Evolutionary conservation across 805 yeast species (phyloP).

Genomic region (Monosporozyma yasuniensis): DNA sequence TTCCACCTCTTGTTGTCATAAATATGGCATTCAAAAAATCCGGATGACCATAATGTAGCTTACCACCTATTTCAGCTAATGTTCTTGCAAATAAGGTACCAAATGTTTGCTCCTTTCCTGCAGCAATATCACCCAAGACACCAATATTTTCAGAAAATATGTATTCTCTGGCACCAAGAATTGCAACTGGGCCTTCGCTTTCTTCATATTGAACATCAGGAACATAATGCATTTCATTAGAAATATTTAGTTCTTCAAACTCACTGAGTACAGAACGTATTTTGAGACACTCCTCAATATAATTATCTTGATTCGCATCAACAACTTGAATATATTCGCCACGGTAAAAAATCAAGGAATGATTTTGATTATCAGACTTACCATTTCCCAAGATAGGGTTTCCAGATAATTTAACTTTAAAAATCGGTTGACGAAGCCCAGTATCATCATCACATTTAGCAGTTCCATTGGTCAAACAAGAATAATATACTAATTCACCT

Average conservation of each 20-base stretch:
- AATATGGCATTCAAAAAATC: conserved; percentile 84
- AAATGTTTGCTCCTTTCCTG: conserved; percentile 95
- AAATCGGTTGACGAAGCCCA: conserved; percentile 51
- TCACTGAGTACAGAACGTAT: conserved; percentile 82
- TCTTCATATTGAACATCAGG: conserved; percentile 46
- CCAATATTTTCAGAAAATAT: conserved; percentile 91
- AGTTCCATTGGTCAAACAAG: conserved; percentile 60
- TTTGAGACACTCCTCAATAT: conserved; percentile 87
- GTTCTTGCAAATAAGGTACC: conserved; percentile 94
- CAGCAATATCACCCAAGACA: conserved; percentile 90
- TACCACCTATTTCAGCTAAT: conserved; percentile 87
- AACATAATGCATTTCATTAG: conserved; percentile 43
- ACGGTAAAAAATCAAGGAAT: conserved; percentile 74
- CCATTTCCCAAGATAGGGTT: conserved; percentile 96
- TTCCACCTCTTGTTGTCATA: conserved; percentile 94
- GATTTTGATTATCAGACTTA: conserved; percentile 90
- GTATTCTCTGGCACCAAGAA: conserved; percentile 90
- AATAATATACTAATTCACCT: conserved; percentile 37
- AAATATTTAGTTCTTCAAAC: conserved; percentile 69
- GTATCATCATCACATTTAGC: conserved; percentile 46
- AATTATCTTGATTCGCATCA: conserved; percentile 95
- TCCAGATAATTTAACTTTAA: conserved; percentile 72
- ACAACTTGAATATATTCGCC: conserved; percentile 93
- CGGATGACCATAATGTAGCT: conserved; percentile 93
- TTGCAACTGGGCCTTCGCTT: conserved; percentile 81